Base-by-base conservation (phyloP, 306 rosid genomes). In the Lathyrus sativus region DNA sequence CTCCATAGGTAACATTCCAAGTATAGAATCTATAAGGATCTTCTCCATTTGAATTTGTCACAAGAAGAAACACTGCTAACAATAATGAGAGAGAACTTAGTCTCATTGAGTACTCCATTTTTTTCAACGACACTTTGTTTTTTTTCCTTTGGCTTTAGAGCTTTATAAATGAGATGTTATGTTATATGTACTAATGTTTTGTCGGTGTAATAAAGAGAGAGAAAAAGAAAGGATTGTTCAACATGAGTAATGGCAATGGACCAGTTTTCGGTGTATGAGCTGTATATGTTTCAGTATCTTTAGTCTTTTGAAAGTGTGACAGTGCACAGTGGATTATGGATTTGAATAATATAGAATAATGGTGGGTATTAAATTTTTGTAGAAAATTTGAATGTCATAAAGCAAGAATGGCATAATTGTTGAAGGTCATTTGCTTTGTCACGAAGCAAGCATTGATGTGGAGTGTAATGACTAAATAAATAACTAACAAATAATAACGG, bases 1-100 rank as follows among this genome's bases (percentile, higher is more conserved):
- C 96, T 31, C 98, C 96, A 71, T 84, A 92, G 15, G 95, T 87
- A 73, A 92, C 84, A 69, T 89, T 89, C 96, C 98, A 92, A 56
- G 78, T 71, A 48, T 68, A 86, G 83, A 89, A 92, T 53, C 86
- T 89, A 67, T 92, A 92, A 45, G 98, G 95, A 65, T 86, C 91
- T 57, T 92, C 98, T 1, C 89, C 96, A 76, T 12, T 74, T 50
- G 80, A 70, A 71, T 45, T 80, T 78, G 58, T 77, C 63, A 85
- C 44, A 19, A 84, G 35, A 41, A 62, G 7, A 37, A 84, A 80
- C 72, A 91, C 57, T 49, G 82, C 45, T 49, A 80, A 26, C 29
- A 83, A 49, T 29, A 77, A 33, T 15, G 81, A 22, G 49, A 82
- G 11, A 65, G 64, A 81, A 18, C 62, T 60, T 8, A 76, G 0